These are phyloP conservation scores for Phytophthora palmivora DNA, from an alignment of 352 stramenopile genomes.

Conservation along the genomic window DNA sequence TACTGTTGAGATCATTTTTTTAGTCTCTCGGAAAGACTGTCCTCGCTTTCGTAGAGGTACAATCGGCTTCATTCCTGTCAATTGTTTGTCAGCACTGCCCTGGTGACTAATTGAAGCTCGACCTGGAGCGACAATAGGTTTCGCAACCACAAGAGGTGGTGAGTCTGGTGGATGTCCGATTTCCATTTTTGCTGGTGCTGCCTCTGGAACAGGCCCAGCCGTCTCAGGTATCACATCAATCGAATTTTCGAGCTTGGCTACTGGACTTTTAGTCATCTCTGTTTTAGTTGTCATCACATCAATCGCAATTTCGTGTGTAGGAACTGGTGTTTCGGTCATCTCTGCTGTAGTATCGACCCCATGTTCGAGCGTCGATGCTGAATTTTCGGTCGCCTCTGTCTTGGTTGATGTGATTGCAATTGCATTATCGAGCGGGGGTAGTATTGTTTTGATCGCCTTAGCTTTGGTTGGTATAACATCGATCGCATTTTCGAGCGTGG, in stretches of 20 bases:
- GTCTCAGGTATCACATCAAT: not conserved
- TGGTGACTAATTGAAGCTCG: slow-evolving; percentile 21
- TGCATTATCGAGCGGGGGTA: not conserved
- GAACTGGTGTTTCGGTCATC: no score
- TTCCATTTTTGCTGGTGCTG: slow-evolving; percentile 3
- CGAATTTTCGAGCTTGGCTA: not conserved
- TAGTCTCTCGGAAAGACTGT: slow-evolving; percentile 75
- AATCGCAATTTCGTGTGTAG: no score
- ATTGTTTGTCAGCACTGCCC: slow-evolving; percentile 41
- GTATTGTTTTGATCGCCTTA: no score
- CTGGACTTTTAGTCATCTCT: not conserved
- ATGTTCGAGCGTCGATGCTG: no score
- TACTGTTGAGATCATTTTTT: slow-evolving; percentile 52
- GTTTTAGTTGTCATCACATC: not conserved
- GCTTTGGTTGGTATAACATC: no score
- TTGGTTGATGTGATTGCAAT: not conserved
- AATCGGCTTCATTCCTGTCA: slow-evolving; percentile 63
- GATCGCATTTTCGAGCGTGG: no score
- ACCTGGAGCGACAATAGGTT: slow-evolving; percentile 17
- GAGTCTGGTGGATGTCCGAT: slow-evolving; percentile 1
- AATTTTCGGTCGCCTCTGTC: not conserved
- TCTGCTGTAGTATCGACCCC: no score
- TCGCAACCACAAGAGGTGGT: slow-evolving; percentile 25
- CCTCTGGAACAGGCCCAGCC: not conserved
- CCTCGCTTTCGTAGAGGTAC: slow-evolving; percentile 67